A percentile compares a stretch with the other conserved stretches of the same genome.
phyloP scores from a whole-genome alignment of 1,139 yeast genomes.

The Geotrichum klebahnii region DNA sequence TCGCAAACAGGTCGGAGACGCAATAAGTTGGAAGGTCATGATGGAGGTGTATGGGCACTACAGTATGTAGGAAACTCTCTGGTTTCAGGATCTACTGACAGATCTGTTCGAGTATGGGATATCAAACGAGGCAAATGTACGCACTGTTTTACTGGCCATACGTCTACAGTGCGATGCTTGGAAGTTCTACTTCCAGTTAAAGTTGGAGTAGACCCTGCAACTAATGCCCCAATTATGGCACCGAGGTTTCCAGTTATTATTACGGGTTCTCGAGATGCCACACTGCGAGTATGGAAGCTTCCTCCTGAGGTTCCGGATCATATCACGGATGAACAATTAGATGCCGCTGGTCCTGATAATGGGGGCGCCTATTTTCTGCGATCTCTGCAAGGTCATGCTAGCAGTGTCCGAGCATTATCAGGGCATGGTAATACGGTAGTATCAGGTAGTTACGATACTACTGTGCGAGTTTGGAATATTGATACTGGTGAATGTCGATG shows the following conservation, averaged over 20 bases:
- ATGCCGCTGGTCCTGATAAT: constrained; percentile 15
- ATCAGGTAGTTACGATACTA: constrained; percentile 87
- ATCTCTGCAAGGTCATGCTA: constrained; percentile 79
- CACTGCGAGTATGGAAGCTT: constrained; percentile 82
- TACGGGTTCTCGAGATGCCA: constrained; percentile 86
- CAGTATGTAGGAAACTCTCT: constrained; percentile 74
- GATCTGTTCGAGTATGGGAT: constrained; percentile 90
- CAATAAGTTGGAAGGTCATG: constrained; percentile 67
- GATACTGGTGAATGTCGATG: constrained; percentile 56
- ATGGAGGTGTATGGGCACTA: constrained; percentile 98
- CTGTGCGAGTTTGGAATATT: constrained; percentile 53
- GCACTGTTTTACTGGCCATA: constrained; percentile 83
- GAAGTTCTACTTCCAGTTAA: constrained; percentile 69
- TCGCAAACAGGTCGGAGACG: constrained; percentile 63
- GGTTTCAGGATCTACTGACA: constrained; percentile 88
- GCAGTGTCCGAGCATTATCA: constrained; percentile 81
- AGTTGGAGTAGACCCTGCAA: constrained; percentile 29
- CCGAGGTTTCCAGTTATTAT: constrained; percentile 66
- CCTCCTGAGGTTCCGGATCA: constrained; percentile 42
- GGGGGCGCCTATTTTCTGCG: constrained; percentile 61
- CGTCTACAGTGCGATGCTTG: constrained; percentile 86
- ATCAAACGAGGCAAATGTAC: constrained; percentile 70
- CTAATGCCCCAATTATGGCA: constrained; percentile 58
- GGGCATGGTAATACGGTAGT: constrained; percentile 81
- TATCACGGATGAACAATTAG: constrained; percentile 6